These are phyloP conservation scores for Cryomyces antarcticus DNA, from an alignment of 495 filamentous ascomycete species.

Conservation along the genomic window DNA sequence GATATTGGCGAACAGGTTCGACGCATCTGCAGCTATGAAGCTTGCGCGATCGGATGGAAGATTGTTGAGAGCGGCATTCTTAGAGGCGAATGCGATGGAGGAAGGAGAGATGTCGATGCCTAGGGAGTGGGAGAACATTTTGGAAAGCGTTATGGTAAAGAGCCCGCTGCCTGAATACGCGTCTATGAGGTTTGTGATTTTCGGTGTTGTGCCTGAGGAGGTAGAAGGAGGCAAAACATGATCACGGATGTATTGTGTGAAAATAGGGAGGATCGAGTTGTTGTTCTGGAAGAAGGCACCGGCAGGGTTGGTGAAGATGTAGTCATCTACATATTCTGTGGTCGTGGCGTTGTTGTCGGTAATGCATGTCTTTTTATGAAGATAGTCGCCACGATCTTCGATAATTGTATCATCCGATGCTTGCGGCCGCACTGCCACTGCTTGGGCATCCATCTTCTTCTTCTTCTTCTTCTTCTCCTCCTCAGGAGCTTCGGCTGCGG, in stretches of 20 bases:
- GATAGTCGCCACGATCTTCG: slow-evolving; percentile 24
- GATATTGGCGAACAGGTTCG: slow-evolving; percentile 53
- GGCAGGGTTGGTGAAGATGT: slow-evolving; percentile 72
- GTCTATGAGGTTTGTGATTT: slow-evolving; percentile 74
- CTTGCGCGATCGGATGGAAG: slow-evolving; percentile 39
- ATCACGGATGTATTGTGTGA: slow-evolving; percentile 72
- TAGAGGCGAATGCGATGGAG: slow-evolving; percentile 52
- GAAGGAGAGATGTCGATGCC: slow-evolving; percentile 51
- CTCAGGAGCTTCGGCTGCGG: slow-evolving; percentile 1
- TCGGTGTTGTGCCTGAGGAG: slow-evolving; percentile 3
- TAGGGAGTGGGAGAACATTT: slow-evolving; percentile 48
- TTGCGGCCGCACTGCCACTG: not conserved
- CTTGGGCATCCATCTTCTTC: not conserved
- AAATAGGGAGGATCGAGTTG: slow-evolving; percentile 84
- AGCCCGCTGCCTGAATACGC: slow-evolving; percentile 94
- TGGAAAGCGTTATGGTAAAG: slow-evolving; percentile 84
- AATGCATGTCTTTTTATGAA: slow-evolving; percentile 66
- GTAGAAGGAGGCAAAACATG: not conserved
- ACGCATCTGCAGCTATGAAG: slow-evolving; percentile 75
- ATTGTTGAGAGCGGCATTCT: slow-evolving; percentile 59
- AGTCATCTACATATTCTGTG: slow-evolving; percentile 72
- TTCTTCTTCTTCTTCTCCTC: not conserved
- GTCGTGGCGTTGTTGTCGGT: slow-evolving; percentile 63
- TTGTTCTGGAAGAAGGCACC: slow-evolving; percentile 98
- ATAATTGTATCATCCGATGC: slow-evolving; percentile 7